A percentile compares a stretch with the other conserved stretches of the same genome.
Conservation (phyloP, 768 basidiomycete species). For the Auricularia sp. region DNA sequence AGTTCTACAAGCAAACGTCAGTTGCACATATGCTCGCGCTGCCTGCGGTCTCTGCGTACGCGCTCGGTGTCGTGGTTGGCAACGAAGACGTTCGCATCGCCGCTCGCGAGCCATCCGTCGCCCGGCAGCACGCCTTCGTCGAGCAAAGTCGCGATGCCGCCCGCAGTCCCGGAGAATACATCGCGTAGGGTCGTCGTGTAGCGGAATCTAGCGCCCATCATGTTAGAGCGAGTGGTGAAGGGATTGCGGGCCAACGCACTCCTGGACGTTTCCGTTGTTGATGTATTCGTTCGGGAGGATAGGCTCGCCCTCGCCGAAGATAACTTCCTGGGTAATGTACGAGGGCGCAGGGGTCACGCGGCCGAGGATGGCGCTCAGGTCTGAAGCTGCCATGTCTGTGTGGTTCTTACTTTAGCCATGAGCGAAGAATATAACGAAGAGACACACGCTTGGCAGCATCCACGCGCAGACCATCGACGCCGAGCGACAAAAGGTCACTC, state of each 20-base stretch:
- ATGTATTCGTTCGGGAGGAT: slow-evolving; percentile 48
- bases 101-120: slow-evolving; percentile 51
- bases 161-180: slow-evolving; percentile 38
- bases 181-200: slow-evolving; percentile 45
- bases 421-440: background rate
- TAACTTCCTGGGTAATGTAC: slow-evolving; percentile 56
- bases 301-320: slow-evolving; percentile 40
- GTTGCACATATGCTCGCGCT: too few species aligned
- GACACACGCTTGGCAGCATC: slow-evolving; percentile 51
- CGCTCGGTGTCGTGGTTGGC: slow-evolving; percentile 65
- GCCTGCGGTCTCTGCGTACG: slow-evolving; percentile 12
- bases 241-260: slow-evolving; percentile 25
- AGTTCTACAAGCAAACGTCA: slow-evolving; percentile 17
- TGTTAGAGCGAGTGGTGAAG: background rate
- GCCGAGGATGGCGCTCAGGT: slow-evolving; percentile 44
- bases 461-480: slow-evolving; percentile 50
- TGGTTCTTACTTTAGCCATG: too few species aligned
- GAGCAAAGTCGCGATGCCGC: slow-evolving; percentile 39
- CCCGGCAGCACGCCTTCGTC: slow-evolving; percentile 40
- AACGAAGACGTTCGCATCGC: slow-evolving; percentile 52
- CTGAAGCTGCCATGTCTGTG: slow-evolving; percentile 44
- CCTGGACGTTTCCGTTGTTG: slow-evolving; percentile 53
- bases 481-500: slow-evolving; percentile 52
- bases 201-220: slow-evolving; percentile 33
- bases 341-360: slow-evolving; percentile 28